Conservation (phyloP, 73 alveolate genomes). For the Paramecium biaurelia region DNA sequence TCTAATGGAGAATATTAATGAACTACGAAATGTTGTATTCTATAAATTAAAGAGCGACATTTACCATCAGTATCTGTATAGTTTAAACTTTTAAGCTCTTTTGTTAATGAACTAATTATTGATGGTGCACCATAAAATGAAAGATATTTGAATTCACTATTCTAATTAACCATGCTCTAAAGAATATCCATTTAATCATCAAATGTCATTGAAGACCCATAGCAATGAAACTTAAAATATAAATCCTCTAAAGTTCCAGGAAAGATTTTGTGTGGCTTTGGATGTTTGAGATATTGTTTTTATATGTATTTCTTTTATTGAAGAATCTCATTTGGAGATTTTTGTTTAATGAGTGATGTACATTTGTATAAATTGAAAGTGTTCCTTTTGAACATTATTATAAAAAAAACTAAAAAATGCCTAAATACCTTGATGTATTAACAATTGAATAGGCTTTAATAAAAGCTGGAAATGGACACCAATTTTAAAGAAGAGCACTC, state of each 20-base stretch:
- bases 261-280: background rate
- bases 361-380: background rate
- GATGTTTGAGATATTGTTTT: conserved; percentile 24
- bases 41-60: background rate
- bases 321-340: background rate
- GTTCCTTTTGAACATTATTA: background rate
- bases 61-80: background rate
- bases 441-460: conserved; percentile 31
- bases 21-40: conserved; percentile 1
- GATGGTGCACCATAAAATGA: background rate
- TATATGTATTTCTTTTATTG: background rate
- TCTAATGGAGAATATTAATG: background rate
- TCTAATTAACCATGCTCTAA: background rate
- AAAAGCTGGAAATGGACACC: conserved; percentile 37
- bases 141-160: background rate
- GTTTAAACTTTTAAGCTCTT: background rate
- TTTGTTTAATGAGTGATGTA: background rate
- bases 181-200: conserved; percentile 20
- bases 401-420: background rate
- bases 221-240: conserved; percentile 17
- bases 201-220: background rate
- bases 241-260: background rate
- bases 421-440: background rate
- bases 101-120: background rate
- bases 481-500: background rate